phyloP scores from a whole-genome alignment of 2,329 filamentous ascomycete genomes.

The Apiospora arundinis region DNA sequence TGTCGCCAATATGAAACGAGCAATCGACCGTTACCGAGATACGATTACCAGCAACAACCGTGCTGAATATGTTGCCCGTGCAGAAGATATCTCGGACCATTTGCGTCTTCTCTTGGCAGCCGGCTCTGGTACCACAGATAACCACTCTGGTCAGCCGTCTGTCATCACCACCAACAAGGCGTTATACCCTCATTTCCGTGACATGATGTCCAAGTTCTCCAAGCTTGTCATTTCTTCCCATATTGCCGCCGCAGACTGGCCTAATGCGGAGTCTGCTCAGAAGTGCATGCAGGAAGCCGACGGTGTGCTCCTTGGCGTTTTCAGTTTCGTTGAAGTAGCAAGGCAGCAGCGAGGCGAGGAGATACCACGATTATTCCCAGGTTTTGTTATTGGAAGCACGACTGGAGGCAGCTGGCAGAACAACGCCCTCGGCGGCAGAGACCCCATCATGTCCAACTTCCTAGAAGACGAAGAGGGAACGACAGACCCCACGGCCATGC shows the following conservation, averaged over 20 bases:
- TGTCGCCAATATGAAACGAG: constrained; percentile 89
- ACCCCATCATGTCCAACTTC: constrained; percentile 81
- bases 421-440: constrained; percentile 68
- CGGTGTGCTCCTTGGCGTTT: constrained; percentile 90
- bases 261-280: constrained; percentile 88
- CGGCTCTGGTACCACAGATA: constrained; percentile 96
- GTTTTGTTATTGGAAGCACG: constrained; percentile 86
- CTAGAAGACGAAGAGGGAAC: constrained; percentile 80
- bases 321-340: constrained; percentile 95
- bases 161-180: constrained; percentile 99
- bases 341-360: constrained; percentile 92
- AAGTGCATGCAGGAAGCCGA: constrained; percentile 99
- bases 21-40: constrained; percentile 88
- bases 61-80: constrained; percentile 88
- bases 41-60: constrained; percentile 84
- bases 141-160: constrained; percentile 98
- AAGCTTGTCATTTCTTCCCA: constrained; percentile 98
- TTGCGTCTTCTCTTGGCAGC: constrained; percentile 91
- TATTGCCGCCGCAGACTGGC: constrained; percentile 95
- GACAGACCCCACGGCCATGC: constrained; percentile 72
- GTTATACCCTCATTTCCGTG: constrained; percentile 93
- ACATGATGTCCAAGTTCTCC: constrained; percentile 99
- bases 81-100: constrained; percentile 99
- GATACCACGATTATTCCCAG: constrained; percentile 89
- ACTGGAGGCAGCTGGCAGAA: constrained; percentile 89